Evolutionary conservation across 1,284 basidiomycete genomes (phyloP).

Genomic region (Cryptococcus wingfieldii): DNA sequence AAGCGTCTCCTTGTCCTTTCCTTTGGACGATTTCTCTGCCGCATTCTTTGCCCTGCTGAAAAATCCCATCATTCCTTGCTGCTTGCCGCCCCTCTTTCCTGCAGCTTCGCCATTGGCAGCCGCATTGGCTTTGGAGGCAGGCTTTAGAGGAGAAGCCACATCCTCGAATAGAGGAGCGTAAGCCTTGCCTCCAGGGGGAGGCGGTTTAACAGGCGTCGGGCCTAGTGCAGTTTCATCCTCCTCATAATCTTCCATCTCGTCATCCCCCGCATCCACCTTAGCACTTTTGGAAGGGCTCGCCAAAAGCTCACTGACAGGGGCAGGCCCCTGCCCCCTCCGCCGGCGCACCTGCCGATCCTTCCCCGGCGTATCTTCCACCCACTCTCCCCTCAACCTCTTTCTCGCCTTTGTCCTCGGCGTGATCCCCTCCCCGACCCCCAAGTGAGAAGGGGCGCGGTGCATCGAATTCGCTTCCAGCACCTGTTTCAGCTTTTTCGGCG

Average conservation of each 20-base stretch:
- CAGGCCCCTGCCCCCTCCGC: slow-evolving; percentile 4
- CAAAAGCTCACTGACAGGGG: neutral
- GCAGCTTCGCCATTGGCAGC: neutral
- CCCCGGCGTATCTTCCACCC: slow-evolving; percentile 41
- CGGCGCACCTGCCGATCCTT: slow-evolving; percentile 21
- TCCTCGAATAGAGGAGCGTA: slow-evolving; percentile 17
- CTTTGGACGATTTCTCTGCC: neutral
- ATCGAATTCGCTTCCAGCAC: slow-evolving; percentile 38
- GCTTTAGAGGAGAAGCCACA: neutral
- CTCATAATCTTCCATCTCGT: slow-evolving; percentile 5
- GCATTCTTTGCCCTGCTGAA: slow-evolving; percentile 6
- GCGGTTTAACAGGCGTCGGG: slow-evolving; percentile 31
- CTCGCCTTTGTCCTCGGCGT: slow-evolving; percentile 47
- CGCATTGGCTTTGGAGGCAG: neutral
- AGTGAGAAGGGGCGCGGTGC: slow-evolving; percentile 23
- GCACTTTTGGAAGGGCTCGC: neutral
- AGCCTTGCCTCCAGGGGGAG: slow-evolving; percentile 1
- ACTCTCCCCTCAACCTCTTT: slow-evolving; percentile 42
- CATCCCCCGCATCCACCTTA: slow-evolving; percentile 8
- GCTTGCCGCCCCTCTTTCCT: slow-evolving; percentile 2
- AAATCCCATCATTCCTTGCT: slow-evolving; percentile 11
- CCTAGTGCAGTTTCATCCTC: slow-evolving; percentile 36
- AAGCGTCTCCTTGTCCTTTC: neutral
- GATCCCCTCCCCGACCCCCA: slow-evolving; percentile 22
- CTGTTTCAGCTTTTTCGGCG: slow-evolving; percentile 39